Evolutionary conservation across 768 basidiomycete species (phyloP).

Genomic region (Paxillus ammoniavirescens): DNA sequence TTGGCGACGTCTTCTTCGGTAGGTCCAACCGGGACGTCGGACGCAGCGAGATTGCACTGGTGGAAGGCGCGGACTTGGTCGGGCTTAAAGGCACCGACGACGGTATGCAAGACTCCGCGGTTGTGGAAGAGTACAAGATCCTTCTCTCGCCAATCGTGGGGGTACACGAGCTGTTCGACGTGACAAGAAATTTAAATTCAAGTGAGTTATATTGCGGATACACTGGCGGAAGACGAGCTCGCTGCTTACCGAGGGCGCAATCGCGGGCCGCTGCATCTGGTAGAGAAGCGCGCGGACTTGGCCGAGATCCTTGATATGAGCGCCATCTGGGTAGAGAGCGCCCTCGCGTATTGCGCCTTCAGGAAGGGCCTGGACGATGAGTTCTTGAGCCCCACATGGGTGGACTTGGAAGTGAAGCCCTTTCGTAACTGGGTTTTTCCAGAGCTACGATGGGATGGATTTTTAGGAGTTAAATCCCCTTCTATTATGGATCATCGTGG

Average conservation of each 20-base stretch:
- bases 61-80: conserved; percentile 51
- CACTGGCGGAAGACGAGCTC: neutral
- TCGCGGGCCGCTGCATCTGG: conserved; percentile 86
- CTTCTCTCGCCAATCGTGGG: conserved; percentile 78
- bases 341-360: conserved; percentile 52
- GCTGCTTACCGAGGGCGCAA: conserved; percentile 61
- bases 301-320: conserved; percentile 67
- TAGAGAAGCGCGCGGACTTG: conserved; percentile 75
- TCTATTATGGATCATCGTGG: neutral
- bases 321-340: conserved; percentile 83
- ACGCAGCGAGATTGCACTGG: conserved; percentile 59
- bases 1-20: conserved; percentile 40
- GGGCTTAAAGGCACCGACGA: conserved; percentile 60
- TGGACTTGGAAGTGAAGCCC: conserved; percentile 88
- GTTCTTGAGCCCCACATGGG: conserved; percentile 68
- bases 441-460: conserved; percentile 46
- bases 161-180: conserved; percentile 65
- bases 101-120: conserved; percentile 63
- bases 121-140: conserved; percentile 75
- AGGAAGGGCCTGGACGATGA: conserved; percentile 74
- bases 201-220: neutral
- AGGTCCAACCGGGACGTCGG: conserved; percentile 49
- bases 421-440: conserved; percentile 91
- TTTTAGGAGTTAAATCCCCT: neutral
- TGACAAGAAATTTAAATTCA: neutral